A percentile compares a stretch with the other conserved stretches of the same genome.
Evolutionary conservation across 345 rosid species (phyloP).

Genomic region (Salix exigua): DNA sequence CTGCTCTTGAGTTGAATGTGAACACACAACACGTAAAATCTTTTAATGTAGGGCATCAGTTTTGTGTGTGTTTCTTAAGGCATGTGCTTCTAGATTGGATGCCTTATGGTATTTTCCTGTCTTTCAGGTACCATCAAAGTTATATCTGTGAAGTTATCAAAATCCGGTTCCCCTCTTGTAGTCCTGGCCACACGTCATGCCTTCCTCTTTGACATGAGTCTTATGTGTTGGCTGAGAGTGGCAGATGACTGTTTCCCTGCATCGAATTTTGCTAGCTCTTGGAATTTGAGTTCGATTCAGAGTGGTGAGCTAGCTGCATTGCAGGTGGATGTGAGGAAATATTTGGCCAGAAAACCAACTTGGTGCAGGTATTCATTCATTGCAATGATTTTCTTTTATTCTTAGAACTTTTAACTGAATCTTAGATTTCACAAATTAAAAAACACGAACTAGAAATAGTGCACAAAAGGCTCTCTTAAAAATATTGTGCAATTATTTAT

Average conservation of each 20-base stretch:
- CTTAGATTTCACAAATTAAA: background rate
- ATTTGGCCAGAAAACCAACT: slow-evolving; percentile 92
- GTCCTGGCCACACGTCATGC: slow-evolving; percentile 95
- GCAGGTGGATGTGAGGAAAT: slow-evolving; percentile 93
- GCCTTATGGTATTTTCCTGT: background rate
- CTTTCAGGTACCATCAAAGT: slow-evolving; percentile 76
- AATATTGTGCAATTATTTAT: background rate
- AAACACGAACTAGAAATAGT: background rate
- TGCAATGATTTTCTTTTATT: background rate
- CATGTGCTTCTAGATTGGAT: background rate
- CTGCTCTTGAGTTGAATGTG: background rate
- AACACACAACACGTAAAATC: background rate
- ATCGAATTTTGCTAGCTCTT: slow-evolving; percentile 88
- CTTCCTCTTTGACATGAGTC: slow-evolving; percentile 79
- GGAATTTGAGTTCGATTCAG: slow-evolving; percentile 82
- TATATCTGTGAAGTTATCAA: slow-evolving; percentile 86
- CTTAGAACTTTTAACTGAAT: background rate
- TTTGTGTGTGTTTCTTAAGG: slow-evolving; percentile 2
- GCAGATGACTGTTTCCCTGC: slow-evolving; percentile 99
- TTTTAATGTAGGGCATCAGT: background rate
- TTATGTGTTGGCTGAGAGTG: slow-evolving; percentile 95
- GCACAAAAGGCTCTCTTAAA: background rate
- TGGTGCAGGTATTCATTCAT: slow-evolving; percentile 70
- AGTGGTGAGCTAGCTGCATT: slow-evolving; percentile 90
- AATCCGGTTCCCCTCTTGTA: slow-evolving; percentile 91